Evolutionary conservation across 2,329 filamentous ascomycete species (phyloP).

Genomic region (Exophiala lecanii-corni): DNA sequence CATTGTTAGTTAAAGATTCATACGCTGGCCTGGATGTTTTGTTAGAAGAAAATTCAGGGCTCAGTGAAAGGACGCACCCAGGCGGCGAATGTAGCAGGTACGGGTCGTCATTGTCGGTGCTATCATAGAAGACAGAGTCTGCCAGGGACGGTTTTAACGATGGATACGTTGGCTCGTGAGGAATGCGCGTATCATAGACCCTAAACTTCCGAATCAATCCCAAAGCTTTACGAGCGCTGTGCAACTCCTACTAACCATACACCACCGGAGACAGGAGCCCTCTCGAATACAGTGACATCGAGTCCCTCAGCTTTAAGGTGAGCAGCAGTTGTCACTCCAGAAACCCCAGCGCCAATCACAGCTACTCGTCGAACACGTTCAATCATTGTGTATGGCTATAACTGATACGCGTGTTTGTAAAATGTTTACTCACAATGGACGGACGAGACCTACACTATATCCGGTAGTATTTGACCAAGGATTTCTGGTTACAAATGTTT

Average conservation of each 20-base stretch:
- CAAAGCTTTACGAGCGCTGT: neutral
- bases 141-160: slow-evolving; percentile 32
- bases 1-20: slow-evolving; percentile 50
- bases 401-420: no score
- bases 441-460: no score
- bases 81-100: slow-evolving; percentile 8
- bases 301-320: slow-evolving; percentile 43
- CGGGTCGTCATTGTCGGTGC: slow-evolving; percentile 1
- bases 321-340: slow-evolving; percentile 45
- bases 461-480: no score
- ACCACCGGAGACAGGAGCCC: slow-evolving; percentile 48
- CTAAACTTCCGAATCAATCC: neutral
- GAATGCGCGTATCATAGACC: slow-evolving; percentile 43
- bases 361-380: slow-evolving; percentile 33
- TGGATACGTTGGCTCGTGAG: slow-evolving; percentile 47
- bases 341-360: slow-evolving; percentile 49
- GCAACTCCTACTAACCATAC: slow-evolving; percentile 42
- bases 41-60: neutral
- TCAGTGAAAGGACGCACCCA: neutral
- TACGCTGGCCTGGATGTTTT: slow-evolving; percentile 44
- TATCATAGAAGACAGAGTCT: slow-evolving; percentile 21
- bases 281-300: slow-evolving; percentile 52
- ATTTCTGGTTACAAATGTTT: no score
- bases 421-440: no score
- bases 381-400: neutral